phyloP scores from a whole-genome alignment of 1,284 basidiomycete species.

The Uromyces viciae-fabae region DNA sequence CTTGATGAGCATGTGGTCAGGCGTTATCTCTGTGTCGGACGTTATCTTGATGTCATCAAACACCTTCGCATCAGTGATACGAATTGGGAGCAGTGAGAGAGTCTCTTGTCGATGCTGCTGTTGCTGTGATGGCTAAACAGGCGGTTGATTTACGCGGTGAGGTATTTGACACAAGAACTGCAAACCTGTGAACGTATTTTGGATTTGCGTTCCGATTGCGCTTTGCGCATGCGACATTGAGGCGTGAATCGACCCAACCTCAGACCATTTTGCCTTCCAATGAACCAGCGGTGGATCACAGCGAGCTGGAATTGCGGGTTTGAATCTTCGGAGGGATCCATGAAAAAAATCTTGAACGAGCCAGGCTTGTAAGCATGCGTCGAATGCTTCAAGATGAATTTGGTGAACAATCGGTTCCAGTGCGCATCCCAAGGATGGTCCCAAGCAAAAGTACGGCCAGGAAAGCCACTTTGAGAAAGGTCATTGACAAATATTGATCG shows the following conservation, averaged over 20 bases:
- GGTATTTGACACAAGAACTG: not conserved
- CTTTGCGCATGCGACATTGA: not conserved
- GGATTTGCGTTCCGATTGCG: not conserved
- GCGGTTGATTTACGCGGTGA: too few relatives aligned
- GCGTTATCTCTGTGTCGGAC: not conserved
- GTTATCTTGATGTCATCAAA: slow-evolving; percentile 4
- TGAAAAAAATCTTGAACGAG: too few relatives aligned
- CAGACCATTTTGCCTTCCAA: not conserved
- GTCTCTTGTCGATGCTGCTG: not conserved
- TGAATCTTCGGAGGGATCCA: too few relatives aligned
- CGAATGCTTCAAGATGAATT: not conserved
- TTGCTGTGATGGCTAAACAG: not conserved
- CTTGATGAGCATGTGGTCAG: not conserved
- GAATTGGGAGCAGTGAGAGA: not conserved
- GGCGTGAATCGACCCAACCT: not conserved
- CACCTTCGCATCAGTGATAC: not conserved
- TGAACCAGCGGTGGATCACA: too few relatives aligned
- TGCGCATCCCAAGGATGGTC: not conserved
- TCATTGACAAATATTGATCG: not conserved
- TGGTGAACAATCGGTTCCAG: not conserved
- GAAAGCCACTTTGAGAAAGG: not conserved
- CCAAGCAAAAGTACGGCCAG: not conserved
- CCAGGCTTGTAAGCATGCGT: not conserved
- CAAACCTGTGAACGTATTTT: not conserved
- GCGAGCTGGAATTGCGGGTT: too few relatives aligned